A percentile compares a stretch with the other conserved stretches of the same genome.
Conservation (phyloP, 495 filamentous ascomycete genomes). For the Aspergillus conjunctus region DNA sequence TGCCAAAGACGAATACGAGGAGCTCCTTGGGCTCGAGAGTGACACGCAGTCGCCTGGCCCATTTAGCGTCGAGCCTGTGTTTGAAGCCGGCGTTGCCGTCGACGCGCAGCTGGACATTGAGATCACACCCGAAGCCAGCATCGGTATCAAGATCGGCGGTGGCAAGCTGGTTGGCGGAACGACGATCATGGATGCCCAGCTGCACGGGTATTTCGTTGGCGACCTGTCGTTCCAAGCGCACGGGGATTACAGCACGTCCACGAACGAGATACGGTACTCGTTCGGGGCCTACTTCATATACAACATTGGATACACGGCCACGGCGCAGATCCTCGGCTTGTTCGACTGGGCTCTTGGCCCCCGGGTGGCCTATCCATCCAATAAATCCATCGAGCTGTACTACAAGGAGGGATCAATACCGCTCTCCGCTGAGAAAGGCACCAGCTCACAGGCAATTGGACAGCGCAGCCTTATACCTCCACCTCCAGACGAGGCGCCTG, state of each 20-base stretch:
- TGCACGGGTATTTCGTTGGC: slow-evolving; percentile 23
- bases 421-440: background rate
- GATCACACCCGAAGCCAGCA: slow-evolving; percentile 27
- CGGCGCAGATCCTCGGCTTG: slow-evolving; percentile 25
- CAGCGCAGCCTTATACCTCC: background rate
- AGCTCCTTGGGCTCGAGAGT: slow-evolving; percentile 15
- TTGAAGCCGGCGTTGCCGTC: slow-evolving; percentile 26
- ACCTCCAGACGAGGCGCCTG: background rate
- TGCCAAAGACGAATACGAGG: slow-evolving; percentile 16
- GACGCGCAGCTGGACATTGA: slow-evolving; percentile 26
- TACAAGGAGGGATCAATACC: slow-evolving; percentile 10
- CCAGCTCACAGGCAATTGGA: background rate
- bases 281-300: slow-evolving; percentile 30
- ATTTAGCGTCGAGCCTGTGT: slow-evolving; percentile 22
- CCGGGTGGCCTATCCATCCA: slow-evolving; percentile 16
- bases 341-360: slow-evolving; percentile 23
- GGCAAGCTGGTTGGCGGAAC: slow-evolving; percentile 22
- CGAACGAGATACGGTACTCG: slow-evolving; percentile 8
- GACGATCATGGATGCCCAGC: slow-evolving; percentile 29
- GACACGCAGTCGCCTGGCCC: slow-evolving; percentile 16
- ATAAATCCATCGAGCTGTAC: slow-evolving; percentile 14
- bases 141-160: slow-evolving; percentile 30
- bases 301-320: slow-evolving; percentile 29
- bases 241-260: slow-evolving; percentile 11
- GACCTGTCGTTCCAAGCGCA: slow-evolving; percentile 28